Percentiles rank a stretch among this genome's conserved stretches.
These are phyloP conservation scores for Posidonia oceanica DNA, from an alignment of 116 monocot genomes.

Conservation along the genomic window DNA sequence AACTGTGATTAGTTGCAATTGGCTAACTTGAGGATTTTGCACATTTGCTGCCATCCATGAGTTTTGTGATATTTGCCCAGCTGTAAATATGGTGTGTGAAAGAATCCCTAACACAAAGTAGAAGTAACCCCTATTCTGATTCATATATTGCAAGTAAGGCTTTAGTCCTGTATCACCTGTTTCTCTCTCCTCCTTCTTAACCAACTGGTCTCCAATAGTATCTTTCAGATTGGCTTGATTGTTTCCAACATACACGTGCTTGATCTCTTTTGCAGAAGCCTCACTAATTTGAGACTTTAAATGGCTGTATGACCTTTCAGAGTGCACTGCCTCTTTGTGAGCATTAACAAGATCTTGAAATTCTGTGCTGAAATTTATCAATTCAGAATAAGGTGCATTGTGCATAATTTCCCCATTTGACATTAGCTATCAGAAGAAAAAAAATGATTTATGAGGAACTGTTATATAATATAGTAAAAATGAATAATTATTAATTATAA, in stretches of 20 bases:
- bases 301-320: constrained; percentile 23
- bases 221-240: constrained; percentile 9
- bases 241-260: constrained; percentile 1
- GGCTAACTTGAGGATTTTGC: constrained; percentile 62
- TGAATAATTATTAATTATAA: too few relatives aligned
- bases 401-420: constrained; percentile 60
- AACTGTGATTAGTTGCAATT: constrained; percentile 44
- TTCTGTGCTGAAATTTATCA: constrained; percentile 44
- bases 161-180: constrained; percentile 56
- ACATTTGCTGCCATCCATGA: constrained; percentile 91
- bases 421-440: constrained; percentile 37
- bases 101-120: constrained; percentile 27
- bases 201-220: constrained; percentile 43
- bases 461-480: too few relatives aligned
- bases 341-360: constrained; percentile 72
- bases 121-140: constrained; percentile 67
- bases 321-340: constrained; percentile 49
- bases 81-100: constrained; percentile 49
- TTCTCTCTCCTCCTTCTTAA: constrained; percentile 83
- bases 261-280: constrained; percentile 16
- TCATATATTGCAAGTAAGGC: constrained; percentile 63
- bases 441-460: too few relatives aligned
- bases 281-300: constrained; percentile 9
- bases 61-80: constrained; percentile 73
- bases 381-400: constrained; percentile 43